Evolutionary conservation across 441 rosid genomes (phyloP), one percentile per base, ranked within the genome.

Genomic region (Jatropha multifida): DNA sequence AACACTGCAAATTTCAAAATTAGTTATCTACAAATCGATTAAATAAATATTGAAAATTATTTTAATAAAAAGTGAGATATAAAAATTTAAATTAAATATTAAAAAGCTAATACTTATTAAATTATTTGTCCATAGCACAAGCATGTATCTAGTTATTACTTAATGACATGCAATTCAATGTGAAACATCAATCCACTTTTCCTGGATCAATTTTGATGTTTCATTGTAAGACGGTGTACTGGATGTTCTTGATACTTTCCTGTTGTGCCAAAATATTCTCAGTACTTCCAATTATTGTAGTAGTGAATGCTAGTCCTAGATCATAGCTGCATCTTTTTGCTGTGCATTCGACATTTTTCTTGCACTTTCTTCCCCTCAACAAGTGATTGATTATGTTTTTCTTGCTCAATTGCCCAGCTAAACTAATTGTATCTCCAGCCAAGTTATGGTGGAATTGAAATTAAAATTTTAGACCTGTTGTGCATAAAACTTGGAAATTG

Each of bases 361-460:
- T 12, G 58, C 18, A 37, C 8, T 67, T n/a, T 58, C 20, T 7
- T 14, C 20, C 17, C 7, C 5, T 54, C 17, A 54, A 54, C 58
- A 17, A 7, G n/a, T 56, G 51, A 40, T 20, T 6, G 48, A n/a
- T 44, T 5, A 11, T 37, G 27, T 63, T 62, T 73, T 51, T 64
- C 60, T 51, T 58, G 44, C 51, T 56, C 49, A 18, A 10, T 46
- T 10, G 49, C 66, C 8, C 8, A 59, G 61, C 44, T 8, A 26
- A 44, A 46, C 32, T 5, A 4, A 9, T 26, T 52, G 54, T 51
- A 55, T 65, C 63, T 55, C 58, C 20, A 27, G 23, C 32, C 58
- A 48, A 75, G 46, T 59, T 59, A 58, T 41, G 38, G 26, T 68
- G 68, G 37, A 51, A 68, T 37, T 61, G 62, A 68, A 51, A 48